Base-by-base conservation (phyloP, 1,139 yeast genomes). In the Wickerhamomyces sp. region DNA sequence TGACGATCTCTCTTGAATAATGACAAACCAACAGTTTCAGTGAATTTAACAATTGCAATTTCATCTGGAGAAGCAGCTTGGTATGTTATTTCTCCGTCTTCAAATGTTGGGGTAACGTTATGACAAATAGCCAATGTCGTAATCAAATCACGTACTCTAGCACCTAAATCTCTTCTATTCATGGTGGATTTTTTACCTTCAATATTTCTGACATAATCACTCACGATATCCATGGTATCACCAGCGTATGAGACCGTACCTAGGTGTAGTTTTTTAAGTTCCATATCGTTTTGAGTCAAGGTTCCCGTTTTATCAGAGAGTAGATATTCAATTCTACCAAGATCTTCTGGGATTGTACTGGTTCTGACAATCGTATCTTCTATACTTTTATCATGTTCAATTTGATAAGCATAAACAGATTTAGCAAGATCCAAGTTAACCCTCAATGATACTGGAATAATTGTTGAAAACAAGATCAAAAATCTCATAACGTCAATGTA, bases 41-140 rank as follows among this genome's bases (percentile, higher is more conserved):
- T 87, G 69, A 90, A 94, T 60, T 85, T 85, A 30, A 94, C 98
- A 55, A 94, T 93, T 23, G 99, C 99, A 53, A 93, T 83, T 64
- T 94, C 99, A 69, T 94, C 99, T 0, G 99, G 99, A 0, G 98
- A 91, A 0, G 98, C 97, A 0, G 99, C 99, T 65, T 94, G 99
- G 62, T 91, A 94, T 2, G 89, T 76, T 10, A 87, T 62, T 43
- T 68, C 75, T 7, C 82, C 82, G 47, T 76, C 81, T 47, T 85
- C 94, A 52, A 78, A 73, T 0, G 89, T 79, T 1, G 96, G 96
- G 0, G 99, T 94, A 30, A 94, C 99, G 56, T 90, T 90, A 63
- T 94, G 99, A 64, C 99, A 94, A 15, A 91, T 70, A 0, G 98
- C 96, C 42, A 94, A 71, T 0, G 97, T 87, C 4, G 81, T 67